Evolutionary conservation across 805 yeast genomes (phyloP), one percentile per base, ranked within the genome.

Genomic region (Metschnikowia baotianmanensis): DNA sequence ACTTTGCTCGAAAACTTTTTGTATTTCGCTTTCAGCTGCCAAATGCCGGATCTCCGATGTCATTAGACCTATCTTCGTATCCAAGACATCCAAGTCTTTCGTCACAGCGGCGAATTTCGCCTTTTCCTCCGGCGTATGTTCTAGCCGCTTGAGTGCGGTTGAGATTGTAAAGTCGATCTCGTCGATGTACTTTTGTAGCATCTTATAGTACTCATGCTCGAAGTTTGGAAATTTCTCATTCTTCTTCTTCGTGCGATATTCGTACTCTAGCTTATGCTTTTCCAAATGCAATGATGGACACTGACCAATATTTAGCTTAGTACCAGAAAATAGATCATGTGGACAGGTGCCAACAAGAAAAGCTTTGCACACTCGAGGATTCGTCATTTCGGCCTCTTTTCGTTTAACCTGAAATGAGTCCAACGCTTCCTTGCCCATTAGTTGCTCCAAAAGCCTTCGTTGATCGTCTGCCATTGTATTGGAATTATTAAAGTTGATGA

Each of bases 261-360:
- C 83, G 51, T 84, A 89, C 47, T 85, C 80, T 12, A 86, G 59
- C 57, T 80, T 83, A 55, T 81, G 80, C 49, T 84, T 83, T 50
- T 86, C 87, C 24, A 80, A 58, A 59, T 90, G 97, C 15, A 82
- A 62, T 50, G 74, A 76, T 0, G 87, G 86, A 57, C 98, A 90
- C 44, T 73, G 72, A 1, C 96, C 96, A 47, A 86, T 62, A 56
- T 84, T 86, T 55, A 83, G 84, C 58, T 88, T 89, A 10, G 96
- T 86, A 6, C 87, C 86, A 10, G 73, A 72, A 55, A 90, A 86
- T 34, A 89, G 59, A 48, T 89, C 96, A 58, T 85, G 82, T 0
- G 96, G 91, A 52, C 98, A 90, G 7, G 77, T 75, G 0, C 93
- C 96, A 12, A 87, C 86, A n/a, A 90, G 60, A 57, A 82, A 90